Conservation (phyloP, 2,329 filamentous ascomycete species). For the Dactylellina sp. region DNA sequence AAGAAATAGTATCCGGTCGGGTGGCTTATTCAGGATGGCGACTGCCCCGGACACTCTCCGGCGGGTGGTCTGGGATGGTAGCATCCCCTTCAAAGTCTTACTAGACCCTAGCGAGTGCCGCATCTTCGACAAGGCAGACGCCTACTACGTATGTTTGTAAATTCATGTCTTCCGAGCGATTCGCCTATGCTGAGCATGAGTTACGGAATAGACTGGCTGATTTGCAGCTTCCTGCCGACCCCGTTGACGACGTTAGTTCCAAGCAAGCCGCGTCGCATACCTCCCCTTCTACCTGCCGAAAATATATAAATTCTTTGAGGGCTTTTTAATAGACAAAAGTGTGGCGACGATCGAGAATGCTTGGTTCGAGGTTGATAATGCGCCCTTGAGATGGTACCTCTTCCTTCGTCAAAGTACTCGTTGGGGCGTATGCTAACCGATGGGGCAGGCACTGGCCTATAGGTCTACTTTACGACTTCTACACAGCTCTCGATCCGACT, state of each 20-base stretch:
- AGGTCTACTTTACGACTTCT: slow-evolving; percentile 77
- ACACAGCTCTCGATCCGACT: slow-evolving; percentile 70
- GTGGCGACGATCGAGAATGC: slow-evolving; percentile 61
- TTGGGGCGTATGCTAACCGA: background rate
- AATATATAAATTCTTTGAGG: slow-evolving; percentile 73
- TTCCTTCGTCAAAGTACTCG: too few species aligned
- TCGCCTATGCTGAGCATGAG: slow-evolving; percentile 31
- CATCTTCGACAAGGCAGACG: slow-evolving; percentile 59
- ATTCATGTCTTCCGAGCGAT: slow-evolving; percentile 1
- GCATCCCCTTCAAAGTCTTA: slow-evolving; percentile 59
- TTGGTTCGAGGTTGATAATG: slow-evolving; percentile 73
- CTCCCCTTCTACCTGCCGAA: slow-evolving; percentile 74
- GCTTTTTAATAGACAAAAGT: slow-evolving; percentile 71
- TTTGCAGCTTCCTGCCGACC: slow-evolving; percentile 36
- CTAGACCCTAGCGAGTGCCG: slow-evolving; percentile 60
- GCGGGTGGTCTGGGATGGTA: slow-evolving; percentile 59
- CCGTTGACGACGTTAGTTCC: slow-evolving; percentile 64
- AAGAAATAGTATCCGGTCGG: background rate
- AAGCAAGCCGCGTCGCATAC: slow-evolving; percentile 75
- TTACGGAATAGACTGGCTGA: slow-evolving; percentile 44
- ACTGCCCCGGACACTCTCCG: slow-evolving; percentile 54
- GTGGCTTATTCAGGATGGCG: slow-evolving; percentile 9
- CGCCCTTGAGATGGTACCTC: slow-evolving; percentile 73
- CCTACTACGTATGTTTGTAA: slow-evolving; percentile 59
- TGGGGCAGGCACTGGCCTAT: slow-evolving; percentile 71